phyloP scores from a whole-genome alignment of 331 rosid species.

The Arachis monticola region DNA sequence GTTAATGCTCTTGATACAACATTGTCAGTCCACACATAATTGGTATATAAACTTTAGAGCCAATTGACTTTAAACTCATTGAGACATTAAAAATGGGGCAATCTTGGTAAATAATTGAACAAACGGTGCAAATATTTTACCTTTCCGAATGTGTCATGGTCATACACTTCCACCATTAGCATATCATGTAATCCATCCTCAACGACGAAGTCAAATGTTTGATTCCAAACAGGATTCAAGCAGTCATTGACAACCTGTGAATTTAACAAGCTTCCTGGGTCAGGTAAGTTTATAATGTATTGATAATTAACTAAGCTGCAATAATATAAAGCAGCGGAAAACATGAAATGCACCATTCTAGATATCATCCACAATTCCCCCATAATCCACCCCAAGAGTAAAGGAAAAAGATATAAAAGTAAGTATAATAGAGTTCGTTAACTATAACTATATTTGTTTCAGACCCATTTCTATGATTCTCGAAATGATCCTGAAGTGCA shows the following conservation, averaged over 20 bases:
- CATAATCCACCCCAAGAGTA: constrained; percentile 17
- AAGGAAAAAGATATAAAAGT: constrained; percentile 10
- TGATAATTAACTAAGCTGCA: constrained; percentile 20
- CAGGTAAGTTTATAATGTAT: constrained; percentile 6
- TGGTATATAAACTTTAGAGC: constrained; percentile 17
- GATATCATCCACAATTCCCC: constrained; percentile 22
- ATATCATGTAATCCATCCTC: constrained; percentile 98
- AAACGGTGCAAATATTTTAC: constrained; percentile 43
- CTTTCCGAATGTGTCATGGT: constrained; percentile 98
- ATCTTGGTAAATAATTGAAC: constrained; percentile 9
- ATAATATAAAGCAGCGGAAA: constrained; percentile 23
- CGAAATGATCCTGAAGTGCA: constrained; percentile 9
- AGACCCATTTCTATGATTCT: constrained; percentile 9
- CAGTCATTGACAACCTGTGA: constrained; percentile 85
- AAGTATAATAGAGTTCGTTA: not conserved
- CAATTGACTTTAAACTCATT: constrained; percentile 1
- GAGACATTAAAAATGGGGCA: not conserved
- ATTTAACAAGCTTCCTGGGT: constrained; percentile 26
- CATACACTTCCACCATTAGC: constrained; percentile 89
- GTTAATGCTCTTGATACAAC: not conserved
- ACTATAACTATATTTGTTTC: not conserved
- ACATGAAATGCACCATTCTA: constrained; percentile 4
- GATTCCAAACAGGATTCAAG: constrained; percentile 98
- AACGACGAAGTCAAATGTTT: constrained; percentile 92
- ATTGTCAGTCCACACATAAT: constrained; percentile 26